These are phyloP conservation scores for Curvularia verruculosa DNA, from an alignment of 2,329 filamentous ascomycete genomes.

Conservation along the genomic window DNA sequence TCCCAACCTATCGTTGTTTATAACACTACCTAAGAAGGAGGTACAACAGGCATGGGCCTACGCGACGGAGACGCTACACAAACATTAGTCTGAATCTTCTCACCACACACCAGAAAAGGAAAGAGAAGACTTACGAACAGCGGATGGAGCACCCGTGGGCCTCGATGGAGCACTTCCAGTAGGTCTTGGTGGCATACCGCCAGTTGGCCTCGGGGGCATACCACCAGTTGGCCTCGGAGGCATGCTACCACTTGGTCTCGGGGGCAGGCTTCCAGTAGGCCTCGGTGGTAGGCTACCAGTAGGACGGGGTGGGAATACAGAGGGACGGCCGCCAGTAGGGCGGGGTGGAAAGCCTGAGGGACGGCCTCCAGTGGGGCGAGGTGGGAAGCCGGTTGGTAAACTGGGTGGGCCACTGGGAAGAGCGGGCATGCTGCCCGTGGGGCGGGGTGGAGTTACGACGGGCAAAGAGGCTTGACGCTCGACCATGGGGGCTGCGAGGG, in stretches of 20 bases:
- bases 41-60: not conserved
- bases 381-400: slow-evolving; percentile 4
- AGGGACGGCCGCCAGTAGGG: not conserved
- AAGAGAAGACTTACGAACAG: slow-evolving; percentile 1
- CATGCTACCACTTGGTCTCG: not conserved
- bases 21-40: not conserved
- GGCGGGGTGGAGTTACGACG: slow-evolving; percentile 2
- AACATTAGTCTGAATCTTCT: not conserved
- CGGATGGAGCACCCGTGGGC: slow-evolving; percentile 4
- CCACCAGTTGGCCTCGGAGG: slow-evolving; percentile 8
- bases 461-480: slow-evolving; percentile 11
- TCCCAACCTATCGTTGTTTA: not conserved
- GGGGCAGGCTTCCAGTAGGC: slow-evolving; percentile 5
- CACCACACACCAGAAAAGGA: not conserved
- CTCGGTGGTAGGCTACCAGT: not conserved
- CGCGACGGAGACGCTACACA: not conserved
- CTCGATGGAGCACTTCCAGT: slow-evolving; percentile 2
- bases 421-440: not conserved
- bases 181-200: not conserved
- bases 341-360: not conserved
- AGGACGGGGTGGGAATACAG: slow-evolving; percentile 1
- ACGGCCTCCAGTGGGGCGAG: slow-evolving; percentile 5
- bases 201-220: slow-evolving; percentile 2
- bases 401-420: slow-evolving; percentile 6
- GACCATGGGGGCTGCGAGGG: slow-evolving; percentile 18